Base-by-base conservation (phyloP, 805 yeast genomes). In the Kurtzmaniella fragi region DNA sequence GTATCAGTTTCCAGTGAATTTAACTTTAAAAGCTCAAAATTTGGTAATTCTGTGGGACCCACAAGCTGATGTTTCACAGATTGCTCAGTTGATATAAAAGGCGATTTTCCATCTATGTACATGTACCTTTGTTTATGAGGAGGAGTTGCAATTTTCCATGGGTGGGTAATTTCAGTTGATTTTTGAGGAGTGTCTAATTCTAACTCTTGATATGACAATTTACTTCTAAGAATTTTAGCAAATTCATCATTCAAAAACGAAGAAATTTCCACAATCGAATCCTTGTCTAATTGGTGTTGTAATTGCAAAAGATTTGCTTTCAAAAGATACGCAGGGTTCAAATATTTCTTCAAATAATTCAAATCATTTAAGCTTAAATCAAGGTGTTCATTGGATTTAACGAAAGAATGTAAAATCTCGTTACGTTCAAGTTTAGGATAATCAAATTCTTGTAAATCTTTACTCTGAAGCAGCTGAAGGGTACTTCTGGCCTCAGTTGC, bases 121-220 rank as follows among this genome's bases (percentile, higher is more conserved):
- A 88, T 59, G 55, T 73, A 93, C 45, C 96, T 68, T 64, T 89
- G 90, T 57, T 93, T 88, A 55, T 91, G 98, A 7, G 97, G 93
- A 7, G 99, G 98, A 35, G 84, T 76, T 1, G 97, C 93, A 31
- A 89, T 71, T 45, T 83, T 81, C 99, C 99, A 93, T 6, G 96
- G 96, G 35, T 59, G 67, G 8, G 55, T 38, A 1, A 85, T 76
- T 20, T 84, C 84, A 1, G 57, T 50, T 11, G 82, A 71, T 1
- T 53, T 59, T 28, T 62, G 62, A 4, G 96, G 95, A 54, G 79
- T 75, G 25, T 66, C 61, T 37, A 69, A 71, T 34, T 83, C 77
- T 13, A 88, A 67, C 53, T 86, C 96, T 5, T 66, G 66, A 13
- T 62, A 59, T 49, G 83, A 71, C 36, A 85, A 70, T 6, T 64